Conservation (phyloP, 2,329 filamentous ascomycete species). For the Trichoderma sp. region DNA sequence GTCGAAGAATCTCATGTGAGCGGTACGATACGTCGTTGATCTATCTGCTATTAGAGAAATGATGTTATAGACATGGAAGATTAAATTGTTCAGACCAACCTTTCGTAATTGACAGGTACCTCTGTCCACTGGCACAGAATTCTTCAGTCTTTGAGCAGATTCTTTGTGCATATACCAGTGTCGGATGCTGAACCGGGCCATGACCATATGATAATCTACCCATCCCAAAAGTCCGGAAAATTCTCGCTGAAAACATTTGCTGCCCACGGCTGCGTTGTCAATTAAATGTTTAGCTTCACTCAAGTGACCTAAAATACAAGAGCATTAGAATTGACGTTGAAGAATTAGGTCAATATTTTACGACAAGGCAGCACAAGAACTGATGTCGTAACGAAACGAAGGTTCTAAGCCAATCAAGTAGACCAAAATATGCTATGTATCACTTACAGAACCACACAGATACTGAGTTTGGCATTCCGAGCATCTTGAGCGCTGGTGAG, state of each 20-base stretch:
- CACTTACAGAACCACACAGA: not conserved
- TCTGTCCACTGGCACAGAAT: too few species aligned
- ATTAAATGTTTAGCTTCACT: not conserved
- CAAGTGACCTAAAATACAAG: not conserved
- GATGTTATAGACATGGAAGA: too few species aligned
- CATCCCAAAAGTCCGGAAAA: not conserved
- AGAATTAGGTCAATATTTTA: not conserved
- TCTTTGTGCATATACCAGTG: not conserved
- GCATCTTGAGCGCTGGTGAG: not conserved
- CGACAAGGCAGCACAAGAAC: too few species aligned
- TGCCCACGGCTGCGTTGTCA: not conserved
- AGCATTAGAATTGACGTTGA: not conserved
- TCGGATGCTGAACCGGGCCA: not conserved
- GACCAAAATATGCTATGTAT: not conserved
- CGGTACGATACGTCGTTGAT: not conserved
- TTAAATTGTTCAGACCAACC: not conserved
- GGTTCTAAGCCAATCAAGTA: not conserved
- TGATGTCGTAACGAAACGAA: not conserved
- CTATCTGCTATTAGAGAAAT: not conserved
- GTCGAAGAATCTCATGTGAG: not conserved
- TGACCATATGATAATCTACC: not conserved
- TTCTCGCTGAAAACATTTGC: not conserved
- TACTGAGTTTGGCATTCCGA: not conserved
- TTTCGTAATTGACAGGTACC: not conserved
- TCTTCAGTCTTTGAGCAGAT: not conserved